Conservation (phyloP, 345 rosid genomes). For the Rhodomyrtus tomentosa region DNA sequence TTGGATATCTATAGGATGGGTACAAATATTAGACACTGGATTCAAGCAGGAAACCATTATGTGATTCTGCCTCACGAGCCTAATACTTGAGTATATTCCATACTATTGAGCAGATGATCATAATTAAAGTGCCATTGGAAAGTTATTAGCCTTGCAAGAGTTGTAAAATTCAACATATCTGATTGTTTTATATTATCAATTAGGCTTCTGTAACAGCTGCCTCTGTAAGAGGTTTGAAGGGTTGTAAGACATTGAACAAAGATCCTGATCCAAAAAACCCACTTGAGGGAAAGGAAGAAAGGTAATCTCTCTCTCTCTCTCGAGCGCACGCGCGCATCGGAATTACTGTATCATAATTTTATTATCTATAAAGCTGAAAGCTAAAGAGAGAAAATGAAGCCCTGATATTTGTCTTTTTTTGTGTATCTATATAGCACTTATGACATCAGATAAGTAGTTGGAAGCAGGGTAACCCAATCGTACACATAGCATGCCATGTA, state of each 20-base stretch:
- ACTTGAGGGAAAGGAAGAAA: conserved; percentile 65
- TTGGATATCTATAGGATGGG: not conserved
- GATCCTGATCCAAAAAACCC: conserved; percentile 91
- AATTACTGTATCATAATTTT: not conserved
- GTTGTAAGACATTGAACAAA: conserved; percentile 80
- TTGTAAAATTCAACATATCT: not conserved
- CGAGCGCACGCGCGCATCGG: not conserved
- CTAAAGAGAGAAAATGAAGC: not conserved
- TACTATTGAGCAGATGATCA: not conserved
- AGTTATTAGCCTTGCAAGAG: not conserved
- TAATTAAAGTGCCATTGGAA: not conserved
- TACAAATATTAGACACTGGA: not conserved
- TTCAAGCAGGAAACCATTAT: not conserved
- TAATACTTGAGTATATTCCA: not conserved
- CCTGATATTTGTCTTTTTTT: not conserved
- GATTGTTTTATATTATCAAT: not conserved
- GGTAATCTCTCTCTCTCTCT: conserved; percentile 22
- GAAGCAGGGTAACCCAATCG: not conserved
- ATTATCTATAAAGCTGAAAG: not conserved
- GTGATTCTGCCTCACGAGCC: not conserved
- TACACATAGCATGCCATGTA: not conserved
- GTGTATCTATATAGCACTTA: not conserved
- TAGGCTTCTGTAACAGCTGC: conserved; percentile 83
- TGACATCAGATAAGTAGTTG: not conserved
- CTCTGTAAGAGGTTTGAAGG: conserved; percentile 72